These are phyloP conservation scores for Acer negundo DNA, from an alignment of 345 rosid species.

Conservation along the genomic window DNA sequence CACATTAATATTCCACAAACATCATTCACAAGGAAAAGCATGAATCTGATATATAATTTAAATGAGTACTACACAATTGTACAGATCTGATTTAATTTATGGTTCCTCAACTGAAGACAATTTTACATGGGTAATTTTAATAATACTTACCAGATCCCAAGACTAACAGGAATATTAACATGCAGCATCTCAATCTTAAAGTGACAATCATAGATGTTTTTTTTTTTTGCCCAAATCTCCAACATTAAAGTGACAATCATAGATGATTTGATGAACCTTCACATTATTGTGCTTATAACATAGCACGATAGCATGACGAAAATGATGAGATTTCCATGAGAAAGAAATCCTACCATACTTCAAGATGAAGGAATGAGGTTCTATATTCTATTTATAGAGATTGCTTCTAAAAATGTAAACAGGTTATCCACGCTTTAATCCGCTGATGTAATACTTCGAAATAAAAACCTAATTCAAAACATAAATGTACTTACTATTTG, in stretches of 20 bases:
- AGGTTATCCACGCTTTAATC: background rate
- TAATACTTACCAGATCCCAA: constrained; percentile 18
- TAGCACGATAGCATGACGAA: background rate
- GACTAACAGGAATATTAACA: background rate
- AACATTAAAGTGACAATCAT: background rate
- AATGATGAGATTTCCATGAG: background rate
- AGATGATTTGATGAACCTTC: constrained; percentile 1
- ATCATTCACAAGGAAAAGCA: constrained; percentile 12
- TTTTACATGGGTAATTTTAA: background rate
- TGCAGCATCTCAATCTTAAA: background rate
- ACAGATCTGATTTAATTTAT: constrained; percentile 10
- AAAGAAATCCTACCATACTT: background rate
- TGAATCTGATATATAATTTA: background rate
- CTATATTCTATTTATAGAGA: background rate
- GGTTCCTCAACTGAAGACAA: constrained; percentile 17
- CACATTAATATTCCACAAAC: background rate
- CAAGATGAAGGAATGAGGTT: background rate
- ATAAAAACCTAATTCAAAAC: background rate
- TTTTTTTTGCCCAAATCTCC: background rate
- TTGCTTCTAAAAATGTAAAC: background rate
- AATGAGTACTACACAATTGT: constrained; percentile 11
- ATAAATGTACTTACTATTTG: background rate
- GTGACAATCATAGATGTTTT: background rate
- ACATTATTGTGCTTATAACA: background rate
- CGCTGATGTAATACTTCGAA: background rate